A percentile compares a stretch with the other conserved stretches of the same genome.
phyloP scores from a whole-genome alignment of 768 basidiomycete genomes.

The Dentipellis sp. region DNA sequence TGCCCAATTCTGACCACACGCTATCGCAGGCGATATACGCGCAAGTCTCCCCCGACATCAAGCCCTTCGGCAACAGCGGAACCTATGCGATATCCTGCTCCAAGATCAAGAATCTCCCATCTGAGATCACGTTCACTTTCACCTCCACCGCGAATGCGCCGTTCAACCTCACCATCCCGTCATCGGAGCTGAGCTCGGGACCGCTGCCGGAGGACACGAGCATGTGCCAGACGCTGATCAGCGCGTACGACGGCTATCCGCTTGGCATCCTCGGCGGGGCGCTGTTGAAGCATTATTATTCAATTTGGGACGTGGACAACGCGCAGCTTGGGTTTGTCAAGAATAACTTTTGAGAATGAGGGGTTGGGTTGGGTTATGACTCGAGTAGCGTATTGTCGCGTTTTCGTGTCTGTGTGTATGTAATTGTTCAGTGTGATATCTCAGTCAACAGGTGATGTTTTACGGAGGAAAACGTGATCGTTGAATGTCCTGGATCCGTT shows the following conservation, averaged over 20 bases:
- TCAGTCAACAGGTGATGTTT: neutral
- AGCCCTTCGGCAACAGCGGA: slow-evolving; percentile 40
- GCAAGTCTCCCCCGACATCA: slow-evolving; percentile 46
- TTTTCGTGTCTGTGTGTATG: neutral
- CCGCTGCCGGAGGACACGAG: slow-evolving; percentile 40
- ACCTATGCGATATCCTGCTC: slow-evolving; percentile 47
- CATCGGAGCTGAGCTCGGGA: slow-evolving; percentile 47
- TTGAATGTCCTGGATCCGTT: no score
- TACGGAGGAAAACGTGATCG: no score
- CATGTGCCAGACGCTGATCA: slow-evolving; percentile 49
- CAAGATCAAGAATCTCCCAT: slow-evolving; percentile 35
- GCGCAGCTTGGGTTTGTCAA: slow-evolving; percentile 45
- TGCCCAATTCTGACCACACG: neutral
- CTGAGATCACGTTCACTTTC: slow-evolving; percentile 43
- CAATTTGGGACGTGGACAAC: slow-evolving; percentile 44
- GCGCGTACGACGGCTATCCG: slow-evolving; percentile 39
- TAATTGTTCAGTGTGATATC: neutral
- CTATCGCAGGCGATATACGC: slow-evolving; percentile 40
- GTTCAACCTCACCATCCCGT: slow-evolving; percentile 50
- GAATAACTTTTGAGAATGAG: slow-evolving; percentile 19
- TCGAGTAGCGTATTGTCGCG: no score
- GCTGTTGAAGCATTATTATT: slow-evolving; percentile 51
- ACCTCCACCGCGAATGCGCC: slow-evolving; percentile 36
- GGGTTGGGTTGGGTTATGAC: no score
- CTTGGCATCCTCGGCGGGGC: slow-evolving; percentile 43